Evolutionary conservation across 495 filamentous ascomycete species (phyloP), one percentile per base, ranked within the genome.

Genomic region (Darksidea phi): DNA sequence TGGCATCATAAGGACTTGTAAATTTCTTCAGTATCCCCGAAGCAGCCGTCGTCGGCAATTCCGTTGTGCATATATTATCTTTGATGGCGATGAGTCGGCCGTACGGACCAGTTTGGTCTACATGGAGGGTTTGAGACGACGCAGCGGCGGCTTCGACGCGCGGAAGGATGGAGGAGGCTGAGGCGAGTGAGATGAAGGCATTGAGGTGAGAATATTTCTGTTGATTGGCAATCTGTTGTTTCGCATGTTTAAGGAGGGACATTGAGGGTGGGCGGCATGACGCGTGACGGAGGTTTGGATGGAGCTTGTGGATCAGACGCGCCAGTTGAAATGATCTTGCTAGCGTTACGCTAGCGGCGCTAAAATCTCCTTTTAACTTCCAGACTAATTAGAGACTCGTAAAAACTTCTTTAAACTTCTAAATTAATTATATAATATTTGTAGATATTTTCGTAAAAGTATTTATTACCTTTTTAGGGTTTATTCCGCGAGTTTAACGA

Each of bases 11-110:
- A 20, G 95, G 95, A 59, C 84, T 89, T 46, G 67, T 71, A 74
- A 88, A 87, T 54, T 75, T 74, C n/a, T 82, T 67, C n/a, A 96
- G 78, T 52, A 88, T 84, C n/a, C 75, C 74, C 23, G 91, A 96
- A 51, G 82, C 89, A 73, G 89, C 93, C 72, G 91, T 93, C 28
- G 91, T 95, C 2, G 86, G 81, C 17, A 86, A 72, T 17, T 80
- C 76, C 34, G 74, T 72, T 0, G 88, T 91, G 66, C 86, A 86
- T 63, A 96, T 96, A 71, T 95, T 96, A 76, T 96, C 91, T 75
- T 96, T 96, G 42, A 95, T 79, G 11, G 87, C 86, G 41, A 96
- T 79, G 21, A 86, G 56, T n/a, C 75, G 75, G 34, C 85, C 86
- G 49, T 76, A 64, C 37, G 78, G 58, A 11, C 34, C 36, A 17